phyloP scores from a whole-genome alignment of 169 alveolate genomes.

The Plasmodium vivax region DNA sequence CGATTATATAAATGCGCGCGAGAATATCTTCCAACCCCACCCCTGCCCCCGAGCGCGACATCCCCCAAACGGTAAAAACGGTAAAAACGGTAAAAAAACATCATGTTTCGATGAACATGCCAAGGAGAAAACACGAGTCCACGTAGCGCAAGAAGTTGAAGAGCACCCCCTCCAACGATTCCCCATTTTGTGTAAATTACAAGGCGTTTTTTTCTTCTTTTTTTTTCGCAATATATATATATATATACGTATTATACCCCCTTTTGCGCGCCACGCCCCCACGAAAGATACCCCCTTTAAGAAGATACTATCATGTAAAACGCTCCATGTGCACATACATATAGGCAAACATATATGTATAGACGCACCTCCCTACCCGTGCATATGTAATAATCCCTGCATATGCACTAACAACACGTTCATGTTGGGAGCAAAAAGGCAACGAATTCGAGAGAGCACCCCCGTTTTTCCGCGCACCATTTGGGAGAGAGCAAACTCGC shows the following conservation, averaged over 20 bases:
- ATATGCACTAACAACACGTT: background rate
- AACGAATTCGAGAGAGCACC: background rate
- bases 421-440: background rate
- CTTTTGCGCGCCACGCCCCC: background rate
- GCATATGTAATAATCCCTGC: background rate
- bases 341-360: background rate
- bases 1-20: background rate
- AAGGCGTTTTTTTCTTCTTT: background rate
- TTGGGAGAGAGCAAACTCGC: background rate
- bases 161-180: background rate
- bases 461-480: background rate
- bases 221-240: background rate
- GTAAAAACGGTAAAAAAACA: background rate
- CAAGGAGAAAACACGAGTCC: background rate
- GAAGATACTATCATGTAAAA: background rate
- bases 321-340: background rate
- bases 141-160: background rate
- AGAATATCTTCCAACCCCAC: background rate
- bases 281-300: background rate
- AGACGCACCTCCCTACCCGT: background rate
- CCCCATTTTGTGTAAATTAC: background rate
- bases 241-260: background rate
- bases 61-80: background rate
- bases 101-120: background rate
- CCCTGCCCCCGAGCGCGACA: background rate